Conservation (phyloP, 768 basidiomycete species). For the Russula compacta region DNA sequence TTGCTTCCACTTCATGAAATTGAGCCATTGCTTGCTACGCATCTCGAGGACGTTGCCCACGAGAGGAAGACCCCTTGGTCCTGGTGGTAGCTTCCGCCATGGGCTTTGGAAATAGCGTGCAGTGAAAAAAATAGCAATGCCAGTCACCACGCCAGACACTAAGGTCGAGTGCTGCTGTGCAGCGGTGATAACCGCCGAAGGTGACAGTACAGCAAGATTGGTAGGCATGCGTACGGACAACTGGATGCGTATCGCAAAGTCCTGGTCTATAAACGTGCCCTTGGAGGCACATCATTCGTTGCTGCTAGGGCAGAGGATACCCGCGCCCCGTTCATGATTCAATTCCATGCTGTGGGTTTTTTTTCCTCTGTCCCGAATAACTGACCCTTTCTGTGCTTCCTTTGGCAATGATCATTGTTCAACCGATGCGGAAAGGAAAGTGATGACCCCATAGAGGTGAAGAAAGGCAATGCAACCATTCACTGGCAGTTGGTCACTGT, state of each 20-base stretch:
- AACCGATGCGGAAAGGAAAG: too few species aligned
- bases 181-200: not conserved
- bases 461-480: too few species aligned
- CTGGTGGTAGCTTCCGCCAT: constrained; percentile 17
- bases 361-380: not conserved
- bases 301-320: not conserved
- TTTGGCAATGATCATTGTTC: not conserved
- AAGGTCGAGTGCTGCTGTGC: not conserved
- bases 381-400: not conserved
- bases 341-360: not conserved
- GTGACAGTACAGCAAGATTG: not conserved
- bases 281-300: too few species aligned
- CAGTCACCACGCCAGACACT: not conserved
- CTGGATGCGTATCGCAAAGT: too few species aligned
- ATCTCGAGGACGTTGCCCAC: constrained; percentile 11
- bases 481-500: too few species aligned
- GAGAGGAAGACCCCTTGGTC: constrained; percentile 14
- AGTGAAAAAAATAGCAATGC: not conserved
- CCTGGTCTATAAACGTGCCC: not conserved
- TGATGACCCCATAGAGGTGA: too few species aligned
- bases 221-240: not conserved
- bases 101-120: constrained; percentile 16
- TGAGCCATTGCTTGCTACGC: constrained; percentile 17
- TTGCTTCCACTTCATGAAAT: constrained; percentile 12
- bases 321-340: not conserved